Evolutionary conservation across 306 rosid genomes (phyloP), one percentile per base, ranked within the genome.

Genomic region (Acacia melanoxylon): DNA sequence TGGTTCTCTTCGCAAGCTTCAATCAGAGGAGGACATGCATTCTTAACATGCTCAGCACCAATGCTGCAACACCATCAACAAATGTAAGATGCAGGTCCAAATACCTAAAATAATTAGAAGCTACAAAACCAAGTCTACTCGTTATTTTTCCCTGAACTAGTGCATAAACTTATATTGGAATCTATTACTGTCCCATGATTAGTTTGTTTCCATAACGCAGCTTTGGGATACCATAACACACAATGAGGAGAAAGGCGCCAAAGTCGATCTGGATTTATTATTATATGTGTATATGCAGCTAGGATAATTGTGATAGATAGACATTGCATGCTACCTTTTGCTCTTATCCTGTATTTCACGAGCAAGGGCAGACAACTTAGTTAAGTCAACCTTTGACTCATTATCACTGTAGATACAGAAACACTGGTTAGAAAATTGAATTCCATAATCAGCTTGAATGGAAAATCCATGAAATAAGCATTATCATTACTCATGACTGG

Each of bases 31-130:
- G 25, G 37, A 72, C 90, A 87, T 48, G 93, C 92, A 41, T 44
- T 84, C 74, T 61, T 86, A 83, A 88, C 85, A 33, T 72, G 90
- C 69, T 84, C 86, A 1, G 90, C 92, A 66, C 97, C 93, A 58
- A 92, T 83, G 68, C 97, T 92, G 90, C 49, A 74, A 85, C 46
- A 78, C 20, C 62, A 81, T 69, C 61, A 22, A 74, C 44, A 67
- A 40, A 73, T 71, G 63, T 58, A 72, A 84, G 81, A 78, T 46
- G 33, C 24, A 65, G 51, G 72, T 76, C 72, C 65, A 41, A 66
- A 76, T 68, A 58, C 49, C 27, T 22, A 35, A 44, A 9, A 68
- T 46, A 9, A 68, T 46, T 19, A 77, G 61, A 78, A 27, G 81
- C 49, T 42, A 59, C 22, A 68, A 75, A 51, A 63, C 69, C 49